A percentile compares a stretch with the other conserved stretches of the same genome.
phyloP scores from a whole-genome alignment of 2,329 filamentous ascomycete species.

The Stromatinia cepivora region DNA sequence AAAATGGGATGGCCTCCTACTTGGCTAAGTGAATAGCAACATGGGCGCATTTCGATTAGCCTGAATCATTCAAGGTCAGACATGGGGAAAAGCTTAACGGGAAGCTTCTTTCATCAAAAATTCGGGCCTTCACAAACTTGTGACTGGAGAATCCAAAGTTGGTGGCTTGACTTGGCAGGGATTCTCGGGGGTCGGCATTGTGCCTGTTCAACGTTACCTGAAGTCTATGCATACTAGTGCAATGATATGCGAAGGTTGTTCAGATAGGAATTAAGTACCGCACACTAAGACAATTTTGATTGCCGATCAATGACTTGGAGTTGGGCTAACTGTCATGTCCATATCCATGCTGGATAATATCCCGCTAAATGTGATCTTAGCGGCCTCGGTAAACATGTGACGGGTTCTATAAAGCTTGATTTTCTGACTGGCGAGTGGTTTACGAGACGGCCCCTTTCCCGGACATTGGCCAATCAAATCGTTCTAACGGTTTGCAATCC shows the following conservation, averaged over 20 bases:
- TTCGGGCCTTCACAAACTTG: neutral
- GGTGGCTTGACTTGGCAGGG: constrained; percentile 13
- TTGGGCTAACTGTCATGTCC: neutral
- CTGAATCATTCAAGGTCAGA: neutral
- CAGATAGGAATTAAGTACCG: constrained; percentile 2
- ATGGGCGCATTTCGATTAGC: neutral
- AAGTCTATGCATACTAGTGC: neutral
- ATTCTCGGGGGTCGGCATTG: neutral
- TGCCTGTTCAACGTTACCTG: constrained; percentile 1
- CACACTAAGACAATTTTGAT: neutral
- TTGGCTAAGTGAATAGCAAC: neutral
- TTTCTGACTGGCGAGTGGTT: neutral
- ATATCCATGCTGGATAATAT: constrained; percentile 3
- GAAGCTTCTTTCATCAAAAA: neutral
- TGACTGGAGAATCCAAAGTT: neutral
- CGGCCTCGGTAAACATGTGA: constrained; percentile 19
- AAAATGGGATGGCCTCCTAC: neutral
- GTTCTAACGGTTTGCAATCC: neutral
- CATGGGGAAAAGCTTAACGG: neutral
- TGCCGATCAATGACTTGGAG: neutral
- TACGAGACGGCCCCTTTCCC: neutral
- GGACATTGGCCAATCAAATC: neutral
- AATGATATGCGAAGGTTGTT: neutral
- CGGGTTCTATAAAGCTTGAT: neutral
- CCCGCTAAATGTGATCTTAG: constrained; percentile 1